phyloP scores from a whole-genome alignment of 2,329 filamentous ascomycete species.

The Penicillium sclerotiorum region DNA sequence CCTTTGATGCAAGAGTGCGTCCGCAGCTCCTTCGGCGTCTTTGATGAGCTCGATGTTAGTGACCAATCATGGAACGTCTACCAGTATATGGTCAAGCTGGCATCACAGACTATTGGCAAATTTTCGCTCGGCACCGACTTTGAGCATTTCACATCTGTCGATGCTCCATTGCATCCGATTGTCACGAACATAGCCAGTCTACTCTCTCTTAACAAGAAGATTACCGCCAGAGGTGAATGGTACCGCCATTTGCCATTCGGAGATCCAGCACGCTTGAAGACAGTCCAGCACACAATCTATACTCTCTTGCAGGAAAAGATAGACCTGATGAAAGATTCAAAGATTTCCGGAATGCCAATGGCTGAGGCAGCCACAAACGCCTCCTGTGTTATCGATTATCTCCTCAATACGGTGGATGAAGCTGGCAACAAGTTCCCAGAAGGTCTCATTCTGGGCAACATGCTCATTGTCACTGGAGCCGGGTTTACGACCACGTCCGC shows the following conservation, averaged over 20 bases:
- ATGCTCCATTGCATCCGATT: conserved; percentile 56
- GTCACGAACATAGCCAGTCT: conserved; percentile 54
- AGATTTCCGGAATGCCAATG: conserved; percentile 6
- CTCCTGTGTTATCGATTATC: conserved; percentile 47
- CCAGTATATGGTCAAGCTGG: conserved; percentile 54
- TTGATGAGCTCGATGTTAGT: conserved; percentile 52
- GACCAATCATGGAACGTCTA: conserved; percentile 53
- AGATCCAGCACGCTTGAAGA: conserved; percentile 40
- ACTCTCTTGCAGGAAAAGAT: background rate
- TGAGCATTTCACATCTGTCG: conserved; percentile 44
- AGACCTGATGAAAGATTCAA: conserved; percentile 37
- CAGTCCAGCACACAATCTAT: background rate
- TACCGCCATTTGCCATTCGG: conserved; percentile 62
- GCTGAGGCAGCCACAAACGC: background rate
- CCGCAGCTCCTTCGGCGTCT: conserved; percentile 53
- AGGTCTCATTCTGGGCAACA: conserved; percentile 39
- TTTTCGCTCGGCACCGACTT: conserved; percentile 50
- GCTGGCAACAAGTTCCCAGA: conserved; percentile 58
- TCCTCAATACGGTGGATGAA: conserved; percentile 55
- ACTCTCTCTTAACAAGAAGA: conserved; percentile 62
- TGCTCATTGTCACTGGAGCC: conserved; percentile 59
- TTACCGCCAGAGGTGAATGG: conserved; percentile 59
- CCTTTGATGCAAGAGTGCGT: conserved; percentile 61
- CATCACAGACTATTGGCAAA: conserved; percentile 48
- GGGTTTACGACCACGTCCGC: conserved; percentile 65